phyloP scores from a whole-genome alignment of 2,329 filamentous ascomycete species.

The Cercospora zeina region DNA sequence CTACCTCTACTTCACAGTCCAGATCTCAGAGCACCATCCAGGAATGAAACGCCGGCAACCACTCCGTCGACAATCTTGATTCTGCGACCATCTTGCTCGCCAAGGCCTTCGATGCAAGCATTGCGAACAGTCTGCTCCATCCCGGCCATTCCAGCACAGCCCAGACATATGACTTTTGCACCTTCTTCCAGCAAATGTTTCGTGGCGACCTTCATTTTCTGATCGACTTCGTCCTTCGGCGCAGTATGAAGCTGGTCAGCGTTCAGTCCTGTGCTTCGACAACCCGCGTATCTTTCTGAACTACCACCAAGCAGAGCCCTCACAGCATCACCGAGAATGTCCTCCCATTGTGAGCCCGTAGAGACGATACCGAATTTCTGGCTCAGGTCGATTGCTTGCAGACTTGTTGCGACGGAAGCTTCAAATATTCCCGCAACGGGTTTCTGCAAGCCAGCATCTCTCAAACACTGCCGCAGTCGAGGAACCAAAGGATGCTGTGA shows the following conservation, averaged over 20 bases:
- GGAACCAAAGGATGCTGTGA: conserved; percentile 77
- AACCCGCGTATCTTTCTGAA: conserved; percentile 64
- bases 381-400: conserved; percentile 55
- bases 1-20: neutral
- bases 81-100: conserved; percentile 56
- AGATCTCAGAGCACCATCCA: conserved; percentile 53
- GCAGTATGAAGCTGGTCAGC: conserved; percentile 77
- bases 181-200: conserved; percentile 57
- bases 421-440: conserved; percentile 85
- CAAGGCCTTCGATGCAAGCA: conserved; percentile 38
- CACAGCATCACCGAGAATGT: conserved; percentile 67
- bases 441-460: conserved; percentile 38
- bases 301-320: conserved; percentile 60
- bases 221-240: conserved; percentile 62
- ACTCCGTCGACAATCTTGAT: conserved; percentile 80
- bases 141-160: conserved; percentile 88
- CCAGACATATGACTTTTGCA: conserved; percentile 68
- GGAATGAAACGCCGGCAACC: conserved; percentile 64
- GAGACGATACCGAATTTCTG: conserved; percentile 81
- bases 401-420: conserved; percentile 67
- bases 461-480: conserved; percentile 34
- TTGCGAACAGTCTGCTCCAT: conserved; percentile 55
- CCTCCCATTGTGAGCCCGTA: conserved; percentile 81
- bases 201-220: conserved; percentile 69
- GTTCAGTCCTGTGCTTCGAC: conserved; percentile 76